Conservation (phyloP, 148 eudicot genomes). For the Vaccinium corymbosum region DNA sequence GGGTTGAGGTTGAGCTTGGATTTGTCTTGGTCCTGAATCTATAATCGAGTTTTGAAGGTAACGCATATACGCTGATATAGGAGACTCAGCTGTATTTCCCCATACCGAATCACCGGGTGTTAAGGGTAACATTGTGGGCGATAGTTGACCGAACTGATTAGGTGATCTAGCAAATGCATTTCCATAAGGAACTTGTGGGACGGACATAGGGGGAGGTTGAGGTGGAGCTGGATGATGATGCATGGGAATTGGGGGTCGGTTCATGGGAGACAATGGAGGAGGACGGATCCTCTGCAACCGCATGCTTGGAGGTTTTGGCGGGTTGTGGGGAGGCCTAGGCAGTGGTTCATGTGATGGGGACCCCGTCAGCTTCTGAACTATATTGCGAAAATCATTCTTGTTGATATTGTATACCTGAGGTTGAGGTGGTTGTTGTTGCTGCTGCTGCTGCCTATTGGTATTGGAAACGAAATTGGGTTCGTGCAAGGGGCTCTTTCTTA, state of each 20-base stretch:
- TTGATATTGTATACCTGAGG: conserved; percentile 96
- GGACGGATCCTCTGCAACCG: conserved; percentile 80
- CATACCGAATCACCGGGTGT: conserved; percentile 37
- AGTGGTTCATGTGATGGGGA: conserved; percentile 67
- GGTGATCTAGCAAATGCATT: conserved; percentile 44
- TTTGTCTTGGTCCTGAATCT: conserved; percentile 47
- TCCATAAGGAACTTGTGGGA: conserved; percentile 23
- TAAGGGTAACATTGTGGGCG: conserved; percentile 42
- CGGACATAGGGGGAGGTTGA: conserved; percentile 35
- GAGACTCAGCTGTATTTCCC: conserved; percentile 67
- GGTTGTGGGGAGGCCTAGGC: conserved; percentile 70
- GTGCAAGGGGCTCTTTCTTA: conserved; percentile 63
- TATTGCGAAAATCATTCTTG: conserved; percentile 85
- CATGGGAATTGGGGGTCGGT: conserved; percentile 47
- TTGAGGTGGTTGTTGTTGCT: conserved; percentile 43
- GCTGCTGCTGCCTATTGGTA: conserved; percentile 25
- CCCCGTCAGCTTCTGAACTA: conserved; percentile 89
- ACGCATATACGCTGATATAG: conserved; percentile 80
- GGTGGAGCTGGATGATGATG: conserved; percentile 34
- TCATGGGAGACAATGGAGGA: conserved; percentile 61
- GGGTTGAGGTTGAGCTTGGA: conserved; percentile 27
- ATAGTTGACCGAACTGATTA: conserved; percentile 53
- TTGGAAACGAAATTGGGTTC: conserved; percentile 52
- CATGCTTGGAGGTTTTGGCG: conserved; percentile 65
- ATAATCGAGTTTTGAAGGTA: conserved; percentile 71